These are phyloP conservation scores for Phylloboletellus chloephorus DNA, from an alignment of 1,284 basidiomycete species.

Conservation along the genomic window DNA sequence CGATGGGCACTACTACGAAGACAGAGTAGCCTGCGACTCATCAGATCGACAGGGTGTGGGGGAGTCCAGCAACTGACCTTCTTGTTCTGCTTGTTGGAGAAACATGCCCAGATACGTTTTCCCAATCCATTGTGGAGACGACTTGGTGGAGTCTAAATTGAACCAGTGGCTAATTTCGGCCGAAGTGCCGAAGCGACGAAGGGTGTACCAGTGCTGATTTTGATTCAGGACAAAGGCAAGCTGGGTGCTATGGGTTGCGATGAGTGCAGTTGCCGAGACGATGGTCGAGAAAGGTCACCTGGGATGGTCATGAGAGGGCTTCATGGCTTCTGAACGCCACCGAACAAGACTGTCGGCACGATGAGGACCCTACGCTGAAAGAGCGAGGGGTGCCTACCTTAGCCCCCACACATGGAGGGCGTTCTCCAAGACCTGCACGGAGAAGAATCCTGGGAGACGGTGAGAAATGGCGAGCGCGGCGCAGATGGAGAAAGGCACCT, in stretches of 20 bases:
- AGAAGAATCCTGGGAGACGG: conserved; percentile 68
- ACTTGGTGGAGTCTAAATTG: conserved; percentile 80
- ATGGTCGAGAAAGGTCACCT: conserved; percentile 49
- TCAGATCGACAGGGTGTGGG: conserved; percentile 3
- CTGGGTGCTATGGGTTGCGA: conserved; percentile 52
- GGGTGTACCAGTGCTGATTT: conserved; percentile 83
- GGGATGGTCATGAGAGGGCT: conserved; percentile 66
- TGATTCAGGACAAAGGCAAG: conserved; percentile 87
- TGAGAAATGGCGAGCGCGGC: background rate
- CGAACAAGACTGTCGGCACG: conserved; percentile 51
- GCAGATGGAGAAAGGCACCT: conserved; percentile 35
- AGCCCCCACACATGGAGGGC: conserved; percentile 83
- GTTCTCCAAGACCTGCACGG: conserved; percentile 74
- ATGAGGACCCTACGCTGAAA: conserved; percentile 11
- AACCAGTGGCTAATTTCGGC: conserved; percentile 73
- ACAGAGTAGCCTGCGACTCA: conserved; percentile 73
- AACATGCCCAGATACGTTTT: conserved; percentile 82
- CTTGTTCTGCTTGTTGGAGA: conserved; percentile 79
- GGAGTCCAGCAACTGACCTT: conserved; percentile 45
- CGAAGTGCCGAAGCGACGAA: conserved; percentile 72
- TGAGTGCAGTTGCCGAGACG: conserved; percentile 11
- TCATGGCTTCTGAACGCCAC: conserved; percentile 85
- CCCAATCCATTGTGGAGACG: conserved; percentile 76
- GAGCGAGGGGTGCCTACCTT: conserved; percentile 42
- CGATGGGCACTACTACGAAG: conserved; percentile 65